These are phyloP conservation scores for Salix suchowensis DNA, from an alignment of 345 rosid species.

Conservation along the genomic window DNA sequence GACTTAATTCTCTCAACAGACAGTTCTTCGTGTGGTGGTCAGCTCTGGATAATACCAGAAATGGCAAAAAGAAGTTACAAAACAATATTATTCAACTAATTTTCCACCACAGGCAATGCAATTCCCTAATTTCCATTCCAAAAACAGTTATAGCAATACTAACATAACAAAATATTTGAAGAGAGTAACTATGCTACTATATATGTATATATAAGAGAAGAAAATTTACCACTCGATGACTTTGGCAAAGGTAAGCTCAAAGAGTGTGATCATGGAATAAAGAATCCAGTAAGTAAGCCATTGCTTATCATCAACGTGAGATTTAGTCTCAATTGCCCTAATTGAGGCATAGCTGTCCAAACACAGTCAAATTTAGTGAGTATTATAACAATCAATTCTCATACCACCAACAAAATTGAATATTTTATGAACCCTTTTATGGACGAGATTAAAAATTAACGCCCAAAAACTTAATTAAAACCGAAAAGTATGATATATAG, in stretches of 20 bases:
- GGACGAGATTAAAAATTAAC: too few species aligned
- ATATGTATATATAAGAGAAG: neutral
- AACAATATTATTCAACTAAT: neutral
- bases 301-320: constrained; percentile 78
- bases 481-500: too few species aligned
- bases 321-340: constrained; percentile 79
- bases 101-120: neutral
- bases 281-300: constrained; percentile 98
- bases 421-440: too few species aligned
- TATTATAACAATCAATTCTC: constrained; percentile 12
- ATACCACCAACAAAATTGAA: neutral
- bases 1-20: neutral
- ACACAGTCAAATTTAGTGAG: constrained; percentile 5
- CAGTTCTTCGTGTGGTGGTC: neutral
- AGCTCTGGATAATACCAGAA: neutral
- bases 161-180: neutral
- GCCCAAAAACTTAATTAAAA: neutral
- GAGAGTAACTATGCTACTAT: too few species aligned
- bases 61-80: neutral
- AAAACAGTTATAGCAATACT: neutral
- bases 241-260: constrained; percentile 88
- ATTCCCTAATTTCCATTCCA: neutral
- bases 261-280: constrained; percentile 75
- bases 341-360: constrained; percentile 71
- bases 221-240: constrained; percentile 72